A percentile compares a stretch with the other conserved stretches of the same genome.
These are phyloP conservation scores for Lepiota venenata DNA, from an alignment of 768 basidiomycete genomes.

Conservation along the genomic window DNA sequence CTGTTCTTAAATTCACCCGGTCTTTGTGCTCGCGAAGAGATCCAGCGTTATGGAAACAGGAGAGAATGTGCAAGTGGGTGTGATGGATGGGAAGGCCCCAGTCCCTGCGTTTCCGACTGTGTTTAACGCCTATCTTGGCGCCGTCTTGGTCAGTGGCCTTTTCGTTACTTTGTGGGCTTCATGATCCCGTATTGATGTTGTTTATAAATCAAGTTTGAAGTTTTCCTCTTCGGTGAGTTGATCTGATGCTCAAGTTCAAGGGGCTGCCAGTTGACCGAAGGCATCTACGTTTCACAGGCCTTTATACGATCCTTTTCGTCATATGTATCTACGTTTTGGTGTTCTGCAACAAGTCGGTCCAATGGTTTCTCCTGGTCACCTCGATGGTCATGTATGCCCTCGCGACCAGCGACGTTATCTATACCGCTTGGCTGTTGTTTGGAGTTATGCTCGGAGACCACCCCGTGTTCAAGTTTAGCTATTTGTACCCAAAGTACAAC, in stretches of 20 bases:
- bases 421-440: conserved; percentile 30
- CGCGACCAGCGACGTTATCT: conserved; percentile 29
- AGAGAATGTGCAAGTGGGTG: not conserved
- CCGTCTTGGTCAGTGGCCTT: conserved; percentile 18
- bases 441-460: conserved; percentile 18
- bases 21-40: too few relatives aligned
- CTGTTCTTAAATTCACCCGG: too few relatives aligned
- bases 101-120: conserved; percentile 14
- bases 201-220: conserved; percentile 19
- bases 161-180: not conserved
- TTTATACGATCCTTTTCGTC: conserved; percentile 33
- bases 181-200: not conserved
- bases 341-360: conserved; percentile 20
- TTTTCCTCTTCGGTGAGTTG: conserved; percentile 23
- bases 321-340: conserved; percentile 32
- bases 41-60: too few relatives aligned
- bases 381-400: conserved; percentile 33
- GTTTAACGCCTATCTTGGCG: conserved; percentile 22
- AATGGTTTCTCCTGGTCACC: conserved; percentile 26
- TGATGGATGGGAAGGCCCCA: not conserved
- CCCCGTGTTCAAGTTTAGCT: conserved; percentile 12
- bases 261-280: not conserved
- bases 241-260: not conserved
- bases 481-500: conserved; percentile 29
- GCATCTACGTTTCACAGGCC: conserved; percentile 17